Conservation (phyloP, 176 grass and related monocot species). For the Triticum aestivum region IWGSC_CS_RefSeq_v2.1 NC_057796.1:241301401-241301900, state of each 20-base stretch:
- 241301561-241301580: not conserved
- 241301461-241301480: not conserved
- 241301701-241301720: not conserved
- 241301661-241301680: not conserved
- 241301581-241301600: not conserved
- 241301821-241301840: not conserved
- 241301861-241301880: slow-evolving; percentile 87
- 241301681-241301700: not conserved
- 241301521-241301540: not conserved
- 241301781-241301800: not conserved
- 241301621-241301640: not conserved
- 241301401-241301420: slow-evolving; percentile 77
- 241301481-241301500: not conserved
- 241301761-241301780: not conserved
- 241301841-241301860: not conserved
- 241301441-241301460: not conserved
- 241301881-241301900: slow-evolving; percentile 61
- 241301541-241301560: not conserved
- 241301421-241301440: slow-evolving; percentile 1
- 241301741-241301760: not conserved
- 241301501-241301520: not conserved
- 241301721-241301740: not conserved
- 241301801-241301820: not conserved
- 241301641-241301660: not conserved
- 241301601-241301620: slow-evolving; percentile 16